Conservation (phyloP, 108 stramenopile species). For the Nitzschia sp. region DNA sequence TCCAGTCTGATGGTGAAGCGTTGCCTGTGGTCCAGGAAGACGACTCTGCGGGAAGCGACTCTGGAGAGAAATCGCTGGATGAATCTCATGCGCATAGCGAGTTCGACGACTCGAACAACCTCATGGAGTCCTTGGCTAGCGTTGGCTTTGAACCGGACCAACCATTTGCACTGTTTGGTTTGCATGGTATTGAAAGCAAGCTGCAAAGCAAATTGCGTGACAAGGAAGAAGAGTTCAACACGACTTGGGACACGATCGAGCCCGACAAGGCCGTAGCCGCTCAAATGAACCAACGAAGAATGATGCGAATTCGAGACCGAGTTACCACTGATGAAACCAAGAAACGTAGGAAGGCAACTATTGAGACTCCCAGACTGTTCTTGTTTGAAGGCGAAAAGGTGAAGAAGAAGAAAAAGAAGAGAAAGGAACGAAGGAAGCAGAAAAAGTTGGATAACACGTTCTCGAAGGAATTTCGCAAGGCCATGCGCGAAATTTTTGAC, state of each 20-base stretch:
- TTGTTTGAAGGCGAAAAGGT: conserved; percentile 39
- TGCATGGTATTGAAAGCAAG: conserved; percentile 30
- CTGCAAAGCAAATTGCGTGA: conserved; percentile 9
- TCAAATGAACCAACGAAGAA: conserved; percentile 33
- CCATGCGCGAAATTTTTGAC: conserved; percentile 35
- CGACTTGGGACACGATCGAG: conserved; percentile 31
- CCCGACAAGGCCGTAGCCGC: conserved; percentile 28
- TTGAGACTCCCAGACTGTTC: conserved; percentile 30
- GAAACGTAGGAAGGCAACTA: conserved; percentile 7
- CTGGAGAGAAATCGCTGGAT: neutral
- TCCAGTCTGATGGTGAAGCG: neutral
- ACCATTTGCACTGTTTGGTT: conserved; percentile 8
- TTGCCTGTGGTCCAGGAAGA: conserved; percentile 10
- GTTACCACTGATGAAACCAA: conserved; percentile 5
- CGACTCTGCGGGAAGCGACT: neutral
- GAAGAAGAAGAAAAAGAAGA: conserved; percentile 8
- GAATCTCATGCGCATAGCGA: neutral
- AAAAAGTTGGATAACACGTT: conserved; percentile 36
- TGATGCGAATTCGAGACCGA: conserved; percentile 22
- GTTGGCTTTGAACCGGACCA: conserved; percentile 12
- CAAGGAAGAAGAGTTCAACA: conserved; percentile 32
- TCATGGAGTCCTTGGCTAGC: conserved; percentile 4
- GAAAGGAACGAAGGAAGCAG: conserved; percentile 14
- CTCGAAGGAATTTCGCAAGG: conserved; percentile 34
- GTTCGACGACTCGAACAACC: neutral